phyloP scores from a whole-genome alignment of 1,284 basidiomycete species.

The Ceratobasidium papillatum region DNA sequence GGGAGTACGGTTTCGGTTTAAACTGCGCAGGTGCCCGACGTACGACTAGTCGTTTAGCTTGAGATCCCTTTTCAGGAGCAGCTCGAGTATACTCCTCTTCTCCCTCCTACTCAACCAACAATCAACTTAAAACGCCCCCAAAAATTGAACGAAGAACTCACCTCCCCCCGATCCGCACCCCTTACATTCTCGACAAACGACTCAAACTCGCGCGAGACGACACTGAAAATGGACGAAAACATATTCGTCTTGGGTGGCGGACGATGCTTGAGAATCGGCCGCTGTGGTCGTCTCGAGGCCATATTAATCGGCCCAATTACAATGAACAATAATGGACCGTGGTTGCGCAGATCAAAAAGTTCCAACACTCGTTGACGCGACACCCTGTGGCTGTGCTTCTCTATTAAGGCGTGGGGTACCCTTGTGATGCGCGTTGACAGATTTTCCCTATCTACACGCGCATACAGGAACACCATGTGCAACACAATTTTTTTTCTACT shows the following conservation, averaged over 20 bases:
- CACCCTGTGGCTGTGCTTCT: slow-evolving; percentile 5
- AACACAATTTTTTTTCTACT: no score
- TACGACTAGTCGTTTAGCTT: not conserved
- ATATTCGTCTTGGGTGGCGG: slow-evolving; percentile 27
- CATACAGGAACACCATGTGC: not conserved
- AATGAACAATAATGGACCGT: not conserved
- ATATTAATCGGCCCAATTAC: no score
- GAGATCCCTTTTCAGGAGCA: not conserved
- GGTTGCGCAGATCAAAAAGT: not conserved
- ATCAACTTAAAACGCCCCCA: not conserved
- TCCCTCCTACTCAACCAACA: not conserved
- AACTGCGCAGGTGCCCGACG: slow-evolving; percentile 3
- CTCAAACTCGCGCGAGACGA: slow-evolving; percentile 33
- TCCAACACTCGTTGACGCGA: not conserved
- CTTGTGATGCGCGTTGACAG: no score
- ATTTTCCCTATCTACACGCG: not conserved
- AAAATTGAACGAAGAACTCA: not conserved
- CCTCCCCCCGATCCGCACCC: slow-evolving; percentile 8
- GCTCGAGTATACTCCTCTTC: not conserved
- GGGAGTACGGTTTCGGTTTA: slow-evolving; percentile 32
- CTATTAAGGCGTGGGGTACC: no score
- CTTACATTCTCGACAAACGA: slow-evolving; percentile 35
- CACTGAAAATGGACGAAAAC: slow-evolving; percentile 28
- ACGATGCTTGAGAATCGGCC: slow-evolving; percentile 23
- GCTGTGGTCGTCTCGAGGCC: slow-evolving; percentile 23